Evolutionary conservation across 495 filamentous ascomycete species (phyloP).

Genomic region (Podospora pseudoanserina): DNA sequence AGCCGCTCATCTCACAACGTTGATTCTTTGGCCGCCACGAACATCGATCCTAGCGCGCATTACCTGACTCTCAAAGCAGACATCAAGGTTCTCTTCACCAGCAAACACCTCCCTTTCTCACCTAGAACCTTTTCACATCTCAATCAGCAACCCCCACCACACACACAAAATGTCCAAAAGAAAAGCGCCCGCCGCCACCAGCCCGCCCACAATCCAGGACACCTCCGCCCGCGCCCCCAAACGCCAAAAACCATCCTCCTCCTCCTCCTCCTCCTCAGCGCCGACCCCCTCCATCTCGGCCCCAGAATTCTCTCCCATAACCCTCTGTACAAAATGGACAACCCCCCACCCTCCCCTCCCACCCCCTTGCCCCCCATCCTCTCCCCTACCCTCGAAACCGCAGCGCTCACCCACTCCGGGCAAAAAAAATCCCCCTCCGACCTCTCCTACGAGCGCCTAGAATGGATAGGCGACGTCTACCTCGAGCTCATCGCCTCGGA

Average conservation of each 20-base stretch:
- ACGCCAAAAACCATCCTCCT: slow-evolving; percentile 14
- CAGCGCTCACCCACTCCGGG: slow-evolving; percentile 66
- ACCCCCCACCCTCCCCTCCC: slow-evolving; percentile 25
- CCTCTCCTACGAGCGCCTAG: slow-evolving; percentile 63
- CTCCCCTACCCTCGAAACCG: slow-evolving; percentile 53
- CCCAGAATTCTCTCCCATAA: slow-evolving; percentile 2
- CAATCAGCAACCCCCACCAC: background rate
- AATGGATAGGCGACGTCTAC: slow-evolving; percentile 75
- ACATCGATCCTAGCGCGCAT: no score
- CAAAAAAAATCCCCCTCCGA: slow-evolving; percentile 32
- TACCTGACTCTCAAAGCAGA: no score
- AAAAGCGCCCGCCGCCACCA: slow-evolving; percentile 5
- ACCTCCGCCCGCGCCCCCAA: slow-evolving; percentile 13
- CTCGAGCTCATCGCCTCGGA: slow-evolving; percentile 65
- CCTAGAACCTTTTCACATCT: background rate
- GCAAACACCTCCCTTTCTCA: background rate
- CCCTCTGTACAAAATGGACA: slow-evolving; percentile 40
- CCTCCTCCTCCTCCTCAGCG: background rate
- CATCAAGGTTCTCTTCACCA: no score
- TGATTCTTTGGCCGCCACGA: no score
- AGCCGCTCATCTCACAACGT: no score
- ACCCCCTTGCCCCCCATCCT: slow-evolving; percentile 53
- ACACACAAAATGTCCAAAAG: slow-evolving; percentile 25
- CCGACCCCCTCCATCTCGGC: background rate
- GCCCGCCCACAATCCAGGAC: background rate